Evolutionary conservation across 2,329 filamentous ascomycete species (phyloP).

Genomic region (Aspergillus aculeatus): DNA sequence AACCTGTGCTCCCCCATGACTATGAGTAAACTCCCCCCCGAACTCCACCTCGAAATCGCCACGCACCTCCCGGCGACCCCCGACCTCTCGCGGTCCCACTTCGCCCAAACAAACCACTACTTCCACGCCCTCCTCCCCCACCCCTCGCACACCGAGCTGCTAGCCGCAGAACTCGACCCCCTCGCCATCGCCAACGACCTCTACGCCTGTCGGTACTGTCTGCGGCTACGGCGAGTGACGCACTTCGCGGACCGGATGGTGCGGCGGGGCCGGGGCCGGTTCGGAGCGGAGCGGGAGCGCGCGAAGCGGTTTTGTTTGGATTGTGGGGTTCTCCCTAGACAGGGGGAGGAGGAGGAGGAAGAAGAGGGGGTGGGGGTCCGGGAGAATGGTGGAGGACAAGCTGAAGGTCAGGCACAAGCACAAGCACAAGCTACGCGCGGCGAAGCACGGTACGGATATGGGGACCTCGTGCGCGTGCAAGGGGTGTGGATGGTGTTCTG

Average conservation of each 20-base stretch:
- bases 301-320: constrained; percentile 29
- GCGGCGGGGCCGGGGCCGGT: constrained; percentile 18
- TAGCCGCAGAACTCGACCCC: constrained; percentile 22
- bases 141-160: constrained; percentile 23
- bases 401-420: background rate
- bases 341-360: too few relatives aligned
- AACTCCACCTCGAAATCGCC: constrained; percentile 31
- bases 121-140: constrained; percentile 24
- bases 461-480: constrained; percentile 21
- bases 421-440: constrained; percentile 8
- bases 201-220: constrained; percentile 30
- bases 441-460: constrained; percentile 27
- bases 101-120: constrained; percentile 28
- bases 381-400: too few relatives aligned
- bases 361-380: constrained; percentile 12
- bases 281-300: constrained; percentile 21
- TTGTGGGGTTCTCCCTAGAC: too few relatives aligned
- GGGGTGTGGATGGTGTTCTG: constrained; percentile 25
- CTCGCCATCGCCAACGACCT: constrained; percentile 22
- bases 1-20: too few relatives aligned
- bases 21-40: constrained; percentile 24
- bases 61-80: constrained; percentile 25
- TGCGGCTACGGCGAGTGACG: constrained; percentile 23
- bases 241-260: constrained; percentile 31
- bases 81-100: constrained; percentile 19